Evolutionary conservation across 225 moss, liverwort and hornwort species (phyloP).

Genomic region (Rhytidiadelphus loreus): DNA sequence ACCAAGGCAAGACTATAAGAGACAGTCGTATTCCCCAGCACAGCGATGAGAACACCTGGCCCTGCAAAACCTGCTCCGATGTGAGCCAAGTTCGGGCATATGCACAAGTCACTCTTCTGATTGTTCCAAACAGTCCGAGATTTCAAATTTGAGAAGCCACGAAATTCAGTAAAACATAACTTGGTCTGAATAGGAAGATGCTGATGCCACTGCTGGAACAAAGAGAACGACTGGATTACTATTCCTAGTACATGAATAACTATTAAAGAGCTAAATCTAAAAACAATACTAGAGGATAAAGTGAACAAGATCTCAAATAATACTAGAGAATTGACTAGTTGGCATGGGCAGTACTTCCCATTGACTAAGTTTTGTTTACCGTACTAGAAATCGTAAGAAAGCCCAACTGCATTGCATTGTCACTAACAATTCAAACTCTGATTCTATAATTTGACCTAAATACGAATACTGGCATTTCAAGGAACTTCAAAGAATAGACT

Average conservation of each 20-base stretch:
- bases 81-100: not conserved
- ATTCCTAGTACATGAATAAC: not conserved
- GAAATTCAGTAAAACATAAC: not conserved
- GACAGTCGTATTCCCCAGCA: conserved; percentile 32
- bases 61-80: conserved; percentile 17
- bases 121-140: not conserved
- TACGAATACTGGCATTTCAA: not conserved
- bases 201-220: not conserved
- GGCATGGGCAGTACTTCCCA: not conserved
- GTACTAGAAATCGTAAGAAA: not conserved
- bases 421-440: not conserved
- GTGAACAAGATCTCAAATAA: no score
- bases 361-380: not conserved
- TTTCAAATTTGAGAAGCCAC: not conserved
- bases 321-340: not conserved
- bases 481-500: not conserved
- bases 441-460: not conserved
- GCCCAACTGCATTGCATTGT: not conserved
- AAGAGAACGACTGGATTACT: not conserved
- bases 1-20: conserved; percentile 23
- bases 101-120: not conserved
- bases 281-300: not conserved
- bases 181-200: not conserved
- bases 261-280: not conserved
- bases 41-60: conserved; percentile 24